Conservation (phyloP, 2,329 filamentous ascomycete genomes). For the Ophiostoma tasmaniense region DNA sequence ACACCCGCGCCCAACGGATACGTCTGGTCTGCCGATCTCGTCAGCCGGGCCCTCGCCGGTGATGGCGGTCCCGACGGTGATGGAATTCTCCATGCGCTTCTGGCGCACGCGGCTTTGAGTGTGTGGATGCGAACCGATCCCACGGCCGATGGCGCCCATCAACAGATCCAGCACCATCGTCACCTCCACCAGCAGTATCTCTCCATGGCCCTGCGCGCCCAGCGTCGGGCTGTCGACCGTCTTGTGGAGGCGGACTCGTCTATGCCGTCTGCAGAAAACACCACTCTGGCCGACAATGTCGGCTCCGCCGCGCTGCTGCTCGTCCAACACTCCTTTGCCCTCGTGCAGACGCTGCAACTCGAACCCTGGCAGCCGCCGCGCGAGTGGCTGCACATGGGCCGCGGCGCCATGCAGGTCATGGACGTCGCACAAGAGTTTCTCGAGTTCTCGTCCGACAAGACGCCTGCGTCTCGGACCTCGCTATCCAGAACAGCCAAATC, state of each 20-base stretch:
- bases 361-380: slow-evolving; percentile 32
- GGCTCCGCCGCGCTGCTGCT: slow-evolving; percentile 31
- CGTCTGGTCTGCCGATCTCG: slow-evolving; percentile 29
- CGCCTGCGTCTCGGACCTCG: no score
- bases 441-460: neutral
- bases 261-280: no score
- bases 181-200: slow-evolving; percentile 31
- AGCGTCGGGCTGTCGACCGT: slow-evolving; percentile 29
- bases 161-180: slow-evolving; percentile 11
- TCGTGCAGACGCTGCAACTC: slow-evolving; percentile 31
- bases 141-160: neutral
- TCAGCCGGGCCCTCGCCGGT: slow-evolving; percentile 24
- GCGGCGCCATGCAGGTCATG: slow-evolving; percentile 29
- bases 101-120: slow-evolving; percentile 32
- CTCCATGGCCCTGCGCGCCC: slow-evolving; percentile 30
- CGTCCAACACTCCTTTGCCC: slow-evolving; percentile 30
- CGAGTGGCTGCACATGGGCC: slow-evolving; percentile 28
- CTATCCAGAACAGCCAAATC: no score
- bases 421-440: slow-evolving; percentile 19
- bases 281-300: slow-evolving; percentile 26
- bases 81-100: slow-evolving; percentile 28
- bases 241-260: slow-evolving; percentile 16
- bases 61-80: slow-evolving; percentile 23
- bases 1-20: slow-evolving; percentile 11
- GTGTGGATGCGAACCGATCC: slow-evolving; percentile 26